A percentile compares a stretch with the other conserved stretches of the same genome.
Conservation (phyloP, 164 flowering plant species). For the Echeveria elegans region DNA sequence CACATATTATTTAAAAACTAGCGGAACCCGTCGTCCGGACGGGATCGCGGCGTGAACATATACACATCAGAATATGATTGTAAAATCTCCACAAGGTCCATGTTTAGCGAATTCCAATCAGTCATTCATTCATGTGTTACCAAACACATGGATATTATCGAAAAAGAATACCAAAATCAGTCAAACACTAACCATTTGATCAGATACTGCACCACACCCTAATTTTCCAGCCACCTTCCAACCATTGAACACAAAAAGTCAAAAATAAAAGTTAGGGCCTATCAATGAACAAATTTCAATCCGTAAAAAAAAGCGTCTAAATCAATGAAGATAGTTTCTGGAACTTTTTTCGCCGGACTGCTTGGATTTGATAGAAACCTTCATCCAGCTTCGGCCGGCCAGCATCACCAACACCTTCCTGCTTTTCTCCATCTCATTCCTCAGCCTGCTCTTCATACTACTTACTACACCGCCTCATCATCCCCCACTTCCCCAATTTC, state of each 20-base stretch:
- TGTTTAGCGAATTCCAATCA: slow-evolving; percentile 48
- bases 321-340: slow-evolving; percentile 44
- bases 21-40: too few species aligned
- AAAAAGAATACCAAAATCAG: neutral
- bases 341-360: slow-evolving; percentile 60
- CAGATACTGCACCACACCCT: slow-evolving; percentile 79
- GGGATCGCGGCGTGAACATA: too few species aligned
- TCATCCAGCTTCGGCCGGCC: slow-evolving; percentile 67
- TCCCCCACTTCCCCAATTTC: neutral
- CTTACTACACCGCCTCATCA: neutral
- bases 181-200: slow-evolving; percentile 55
- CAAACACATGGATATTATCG: neutral
- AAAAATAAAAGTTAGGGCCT: neutral
- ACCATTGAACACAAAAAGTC: neutral
- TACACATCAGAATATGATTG: slow-evolving; percentile 55
- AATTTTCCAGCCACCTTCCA: slow-evolving; percentile 8
- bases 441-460: neutral
- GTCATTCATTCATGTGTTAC: neutral
- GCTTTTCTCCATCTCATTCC: slow-evolving; percentile 20
- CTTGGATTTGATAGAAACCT: slow-evolving; percentile 83
- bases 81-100: slow-evolving; percentile 91
- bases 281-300: neutral
- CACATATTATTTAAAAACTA: too few species aligned
- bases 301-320: neutral
- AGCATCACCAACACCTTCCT: slow-evolving; percentile 13